Evolutionary conservation across 257 asterid genomes (phyloP), one percentile per base, ranked within the genome.

Genomic region (Cruciata laevipes): DNA sequence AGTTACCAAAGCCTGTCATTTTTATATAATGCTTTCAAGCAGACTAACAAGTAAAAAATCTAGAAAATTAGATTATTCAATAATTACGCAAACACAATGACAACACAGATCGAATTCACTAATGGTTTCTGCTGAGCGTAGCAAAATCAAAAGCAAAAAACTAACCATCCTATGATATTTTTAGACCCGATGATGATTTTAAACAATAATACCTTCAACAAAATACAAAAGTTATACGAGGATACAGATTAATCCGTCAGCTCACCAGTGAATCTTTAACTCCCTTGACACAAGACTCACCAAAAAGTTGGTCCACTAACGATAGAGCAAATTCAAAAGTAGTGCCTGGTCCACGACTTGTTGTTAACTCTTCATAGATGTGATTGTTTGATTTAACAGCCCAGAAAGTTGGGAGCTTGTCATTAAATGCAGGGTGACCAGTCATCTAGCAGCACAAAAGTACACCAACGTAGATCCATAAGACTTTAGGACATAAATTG

Each of bases 271-370:
- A 67, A 44, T 85, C 87, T 70, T 85, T 78, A 30, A 88, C 69
- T 68, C 81, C 81, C 81, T 74, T 83, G 76, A 96, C 95, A 57
- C 72, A 80, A 8, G 82, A 60, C 81, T 83, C 97, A 5, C 95
- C 95, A 79, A 83, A 90, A 55, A 93, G 91, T 84, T 90, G 99
- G 40, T 84, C 85, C 71, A 86, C 99, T 68, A 93, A 75, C 14
- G 95, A 83, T 65, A 86, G 33, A 60, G 95, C 88, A 79, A 93
- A 93, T 57, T 79, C 78, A 67, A 77, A 90, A 51, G 86, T 84
- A 65, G 99, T 93, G 57, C 96, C 97, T 30, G 99, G 96, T 77
- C 97, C 99, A 71, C 95, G 91, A 75, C 99, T 88, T 63, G 99
- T 90, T 35, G 96, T 93, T 27, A 93, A 82, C 89, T 88, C 95